Evolutionary conservation across 1,284 basidiomycete genomes (phyloP).

Genomic region (Trametes versicolor): DNA sequence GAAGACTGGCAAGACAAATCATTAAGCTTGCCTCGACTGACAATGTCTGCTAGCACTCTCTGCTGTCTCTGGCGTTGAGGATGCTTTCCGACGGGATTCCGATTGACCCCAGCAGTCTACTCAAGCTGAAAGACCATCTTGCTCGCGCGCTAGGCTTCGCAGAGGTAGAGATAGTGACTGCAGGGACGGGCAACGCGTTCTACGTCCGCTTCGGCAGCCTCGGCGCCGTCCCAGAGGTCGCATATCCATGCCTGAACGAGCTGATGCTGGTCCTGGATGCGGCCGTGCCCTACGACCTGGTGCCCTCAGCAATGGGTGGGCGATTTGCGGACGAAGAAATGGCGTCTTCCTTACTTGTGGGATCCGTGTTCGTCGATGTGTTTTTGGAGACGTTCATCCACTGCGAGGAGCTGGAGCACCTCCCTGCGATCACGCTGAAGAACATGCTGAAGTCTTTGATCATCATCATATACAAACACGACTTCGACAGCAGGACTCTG

Average conservation of each 20-base stretch:
- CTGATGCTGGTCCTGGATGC: slow-evolving; percentile 68
- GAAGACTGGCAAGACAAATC: background rate
- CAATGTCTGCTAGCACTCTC: slow-evolving; percentile 52
- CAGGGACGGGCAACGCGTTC: slow-evolving; percentile 57
- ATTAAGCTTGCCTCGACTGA: background rate
- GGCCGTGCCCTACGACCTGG: slow-evolving; percentile 55
- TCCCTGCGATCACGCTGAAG: slow-evolving; percentile 65
- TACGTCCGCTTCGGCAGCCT: slow-evolving; percentile 62
- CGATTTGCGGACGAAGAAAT: slow-evolving; percentile 54
- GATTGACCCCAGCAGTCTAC: slow-evolving; percentile 59
- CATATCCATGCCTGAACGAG: slow-evolving; percentile 66
- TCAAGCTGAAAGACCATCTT: slow-evolving; percentile 72
- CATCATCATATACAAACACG: slow-evolving; percentile 74
- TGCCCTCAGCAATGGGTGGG: slow-evolving; percentile 60
- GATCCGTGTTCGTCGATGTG: slow-evolving; percentile 70
- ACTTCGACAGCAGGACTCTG: slow-evolving; percentile 64
- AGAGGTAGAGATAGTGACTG: slow-evolving; percentile 56
- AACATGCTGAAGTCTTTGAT: slow-evolving; percentile 68
- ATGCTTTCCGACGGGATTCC: slow-evolving; percentile 71
- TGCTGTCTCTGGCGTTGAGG: slow-evolving; percentile 65
- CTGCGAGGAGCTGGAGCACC: slow-evolving; percentile 50
- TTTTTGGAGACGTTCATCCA: slow-evolving; percentile 59
- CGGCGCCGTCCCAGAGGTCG: slow-evolving; percentile 50
- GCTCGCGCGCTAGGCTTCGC: slow-evolving; percentile 64
- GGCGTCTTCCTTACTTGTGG: slow-evolving; percentile 58